A percentile compares a stretch with the other conserved stretches of the same genome.
Conservation (phyloP, 2,329 filamentous ascomycete species). For the Fusarium acutatum region DNA sequence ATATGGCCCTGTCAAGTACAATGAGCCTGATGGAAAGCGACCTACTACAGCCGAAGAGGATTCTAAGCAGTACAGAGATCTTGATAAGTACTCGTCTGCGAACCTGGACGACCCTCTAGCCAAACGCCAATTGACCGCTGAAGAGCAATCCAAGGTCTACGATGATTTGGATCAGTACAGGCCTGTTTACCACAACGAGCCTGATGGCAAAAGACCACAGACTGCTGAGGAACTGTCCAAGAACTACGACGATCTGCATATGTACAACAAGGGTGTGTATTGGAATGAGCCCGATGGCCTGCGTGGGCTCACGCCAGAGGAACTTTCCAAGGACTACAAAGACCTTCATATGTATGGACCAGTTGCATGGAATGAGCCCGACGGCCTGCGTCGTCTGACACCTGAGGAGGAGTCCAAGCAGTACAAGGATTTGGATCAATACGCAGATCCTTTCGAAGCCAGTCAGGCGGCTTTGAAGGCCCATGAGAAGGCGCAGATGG, state of each 20-base stretch:
- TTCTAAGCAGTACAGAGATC: constrained; percentile 49
- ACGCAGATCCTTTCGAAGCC: constrained; percentile 47
- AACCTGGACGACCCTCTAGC: constrained; percentile 43
- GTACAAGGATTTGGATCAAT: constrained; percentile 50
- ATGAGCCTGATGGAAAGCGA: constrained; percentile 39
- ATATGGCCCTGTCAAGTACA: constrained; percentile 49
- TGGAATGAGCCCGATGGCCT: constrained; percentile 47
- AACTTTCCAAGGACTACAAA: constrained; percentile 50
- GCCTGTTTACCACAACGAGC: constrained; percentile 47
- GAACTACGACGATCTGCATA: constrained; percentile 48
- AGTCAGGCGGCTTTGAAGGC: constrained; percentile 44
- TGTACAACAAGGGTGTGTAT: constrained; percentile 45
- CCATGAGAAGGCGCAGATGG: constrained; percentile 41
- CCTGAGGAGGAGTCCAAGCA: constrained; percentile 43
- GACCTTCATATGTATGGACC: constrained; percentile 53
- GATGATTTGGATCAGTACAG: constrained; percentile 53
- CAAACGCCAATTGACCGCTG: constrained; percentile 39
- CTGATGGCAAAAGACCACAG: constrained; percentile 42
- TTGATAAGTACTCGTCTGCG: constrained; percentile 45
- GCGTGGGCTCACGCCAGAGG: constrained; percentile 42
- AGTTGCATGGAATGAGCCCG: constrained; percentile 43
- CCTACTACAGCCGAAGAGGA: constrained; percentile 37
- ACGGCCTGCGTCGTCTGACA: constrained; percentile 42
- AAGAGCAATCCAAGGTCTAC: constrained; percentile 50
- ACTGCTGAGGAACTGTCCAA: constrained; percentile 48